phyloP scores from a whole-genome alignment of 2,329 filamentous ascomycete genomes.

The Diaporthe humulicola region DNA sequence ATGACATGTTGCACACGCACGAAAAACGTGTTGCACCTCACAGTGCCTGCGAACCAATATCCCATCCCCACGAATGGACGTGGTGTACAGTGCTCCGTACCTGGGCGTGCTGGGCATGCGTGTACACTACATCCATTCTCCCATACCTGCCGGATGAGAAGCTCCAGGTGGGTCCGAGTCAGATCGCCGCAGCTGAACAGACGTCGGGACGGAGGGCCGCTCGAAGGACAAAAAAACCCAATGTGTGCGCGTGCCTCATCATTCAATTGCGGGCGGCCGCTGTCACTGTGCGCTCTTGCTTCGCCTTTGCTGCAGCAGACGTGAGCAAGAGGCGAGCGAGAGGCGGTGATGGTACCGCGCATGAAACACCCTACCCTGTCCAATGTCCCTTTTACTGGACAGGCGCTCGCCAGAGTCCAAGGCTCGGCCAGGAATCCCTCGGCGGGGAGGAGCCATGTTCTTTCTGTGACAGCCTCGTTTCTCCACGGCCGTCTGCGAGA shows the following conservation, averaged over 20 bases:
- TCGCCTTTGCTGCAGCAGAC: neutral
- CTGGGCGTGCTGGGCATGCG: neutral
- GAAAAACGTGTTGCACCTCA: slow-evolving; percentile 8
- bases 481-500: slow-evolving; percentile 1
- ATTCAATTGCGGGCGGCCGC: neutral
- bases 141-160: slow-evolving; percentile 1
- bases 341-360: slow-evolving; percentile 13
- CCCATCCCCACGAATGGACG: neutral
- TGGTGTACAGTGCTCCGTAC: too few species aligned
- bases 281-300: neutral
- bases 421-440: slow-evolving; percentile 24
- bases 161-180: slow-evolving; percentile 12
- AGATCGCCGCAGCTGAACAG: slow-evolving; percentile 22
- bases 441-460: slow-evolving; percentile 11
- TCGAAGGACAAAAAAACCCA: neutral
- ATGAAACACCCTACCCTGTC: slow-evolving; percentile 24
- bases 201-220: slow-evolving; percentile 1
- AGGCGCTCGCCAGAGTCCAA: neutral
- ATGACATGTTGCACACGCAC: slow-evolving; percentile 16
- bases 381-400: neutral
- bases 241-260: neutral
- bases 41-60: neutral
- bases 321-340: neutral
- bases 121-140: neutral
- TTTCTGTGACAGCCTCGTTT: slow-evolving; percentile 26